Evolutionary conservation across 2,329 filamentous ascomycete species (phyloP), one percentile per base, ranked within the genome.

Genomic region (Aureobasidium sp.): DNA sequence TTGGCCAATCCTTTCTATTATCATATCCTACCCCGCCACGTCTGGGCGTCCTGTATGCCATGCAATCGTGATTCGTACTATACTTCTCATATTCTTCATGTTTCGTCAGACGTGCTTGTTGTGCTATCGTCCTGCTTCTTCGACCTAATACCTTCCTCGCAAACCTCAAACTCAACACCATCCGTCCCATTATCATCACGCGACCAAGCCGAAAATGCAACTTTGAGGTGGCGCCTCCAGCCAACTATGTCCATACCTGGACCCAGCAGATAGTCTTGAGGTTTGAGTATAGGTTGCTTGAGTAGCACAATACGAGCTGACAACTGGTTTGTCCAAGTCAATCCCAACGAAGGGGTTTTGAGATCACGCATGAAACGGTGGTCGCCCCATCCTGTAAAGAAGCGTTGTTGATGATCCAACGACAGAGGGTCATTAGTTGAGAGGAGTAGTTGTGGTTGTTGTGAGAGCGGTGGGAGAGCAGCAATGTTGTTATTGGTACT

Each of bases 381-480:
- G 76, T 97, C 93, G 27, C 95, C 94, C 95, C 96, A 98, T 69
- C 96, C 95, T 5, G 95, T 97, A 80, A 98, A 97, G 88, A 95
- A 98, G 50, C 93, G 88, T 77, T 98, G 94, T 79, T 98, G 95
- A 78, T 98, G 93, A 72, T 97, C 91, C 11, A 98, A 87, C 38
- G 88, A 87, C 43, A 98, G 84, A 0, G 90, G 88, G 16, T 88
- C 84, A 67, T 73, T 78, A 54, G 75, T 85, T 51, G 75, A 79
- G 40, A 76, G 79, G 75, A 48, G 9, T 18, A 48, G 20, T 2
- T 27, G 42, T 3, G 43, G 43, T 10, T 59, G 63, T 36, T 66
- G 67, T 1, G 64, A 66, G 8, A 54, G 58, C 27, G 61, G 56
- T 8, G 63, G 54, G 4, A 43, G 25, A 10, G 50, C 16, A 33